Evolutionary conservation across 768 basidiomycete genomes (phyloP).

Genomic region (Mycena amicta): DNA sequence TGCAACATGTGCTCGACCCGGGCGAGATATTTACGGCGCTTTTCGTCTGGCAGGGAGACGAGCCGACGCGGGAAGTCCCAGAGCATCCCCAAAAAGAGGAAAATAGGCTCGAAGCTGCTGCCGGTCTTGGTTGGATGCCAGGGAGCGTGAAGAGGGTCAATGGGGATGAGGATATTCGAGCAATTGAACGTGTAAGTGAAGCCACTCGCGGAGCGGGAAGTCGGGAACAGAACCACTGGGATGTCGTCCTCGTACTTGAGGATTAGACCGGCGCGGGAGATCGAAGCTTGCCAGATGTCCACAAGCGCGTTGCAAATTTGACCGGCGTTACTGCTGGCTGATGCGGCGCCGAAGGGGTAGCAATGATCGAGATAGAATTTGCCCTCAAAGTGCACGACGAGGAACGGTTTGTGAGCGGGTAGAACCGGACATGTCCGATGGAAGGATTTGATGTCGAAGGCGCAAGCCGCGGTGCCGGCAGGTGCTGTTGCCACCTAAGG

Average conservation of each 20-base stretch:
- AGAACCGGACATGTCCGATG: conserved; percentile 24
- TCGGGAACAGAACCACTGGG: not conserved
- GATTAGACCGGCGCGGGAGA: not conserved
- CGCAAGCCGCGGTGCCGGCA: conserved; percentile 24
- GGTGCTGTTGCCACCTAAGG: conserved; percentile 25
- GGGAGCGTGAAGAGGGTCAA: conserved; percentile 22
- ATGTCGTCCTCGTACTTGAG: conserved; percentile 26
- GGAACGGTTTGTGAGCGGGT: conserved; percentile 24
- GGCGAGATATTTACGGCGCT: conserved; percentile 27
- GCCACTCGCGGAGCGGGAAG: not conserved
- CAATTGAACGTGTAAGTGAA: conserved; percentile 22
- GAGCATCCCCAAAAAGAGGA: conserved; percentile 31
- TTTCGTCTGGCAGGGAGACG: conserved; percentile 30
- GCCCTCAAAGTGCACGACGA: conserved; percentile 13
- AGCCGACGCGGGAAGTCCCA: conserved; percentile 30
- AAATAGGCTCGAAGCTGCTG: conserved; percentile 16
- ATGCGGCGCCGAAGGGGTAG: conserved; percentile 20
- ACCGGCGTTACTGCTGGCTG: conserved; percentile 28
- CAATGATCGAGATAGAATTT: conserved; percentile 26
- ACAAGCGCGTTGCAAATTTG: conserved; percentile 19
- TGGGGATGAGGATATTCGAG: conserved; percentile 4
- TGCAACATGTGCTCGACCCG: not conserved
- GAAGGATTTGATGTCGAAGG: conserved; percentile 26
- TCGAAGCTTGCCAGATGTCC: conserved; percentile 13
- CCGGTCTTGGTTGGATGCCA: conserved; percentile 29